These are phyloP conservation scores for Fusarium euwallaceae DNA, from an alignment of 2,329 filamentous ascomycete species.

Conservation along the genomic window DNA sequence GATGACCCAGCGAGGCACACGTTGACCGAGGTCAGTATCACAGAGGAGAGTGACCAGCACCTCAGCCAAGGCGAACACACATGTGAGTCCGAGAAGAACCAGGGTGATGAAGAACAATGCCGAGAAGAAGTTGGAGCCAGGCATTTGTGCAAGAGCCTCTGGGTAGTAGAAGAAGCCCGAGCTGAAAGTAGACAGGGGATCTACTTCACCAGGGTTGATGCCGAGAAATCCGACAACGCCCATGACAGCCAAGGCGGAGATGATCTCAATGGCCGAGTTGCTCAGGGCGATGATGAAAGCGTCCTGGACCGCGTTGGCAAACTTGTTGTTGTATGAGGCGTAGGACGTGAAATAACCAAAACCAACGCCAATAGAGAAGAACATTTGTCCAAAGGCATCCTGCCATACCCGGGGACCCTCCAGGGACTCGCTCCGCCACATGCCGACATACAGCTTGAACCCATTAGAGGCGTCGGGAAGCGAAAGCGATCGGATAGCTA, in stretches of 20 bases:
- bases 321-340: constrained; percentile 66
- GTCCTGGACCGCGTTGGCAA: constrained; percentile 66
- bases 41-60: constrained; percentile 55
- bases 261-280: constrained; percentile 66
- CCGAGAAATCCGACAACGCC: constrained; percentile 63
- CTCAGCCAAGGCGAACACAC: constrained; percentile 24
- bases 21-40: constrained; percentile 50
- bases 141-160: constrained; percentile 66
- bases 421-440: constrained; percentile 60
- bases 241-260: constrained; percentile 58
- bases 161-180: constrained; percentile 68
- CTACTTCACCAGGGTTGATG: constrained; percentile 48
- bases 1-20: constrained; percentile 55
- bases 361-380: constrained; percentile 60
- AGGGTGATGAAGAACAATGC: constrained; percentile 67
- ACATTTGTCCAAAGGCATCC: constrained; percentile 63
- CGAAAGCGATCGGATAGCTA: constrained; percentile 63
- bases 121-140: constrained; percentile 67
- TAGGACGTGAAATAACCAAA: constrained; percentile 69
- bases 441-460: constrained; percentile 56
- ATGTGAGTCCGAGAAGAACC: constrained; percentile 66
- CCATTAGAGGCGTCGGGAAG: constrained; percentile 65
- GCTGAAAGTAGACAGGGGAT: constrained; percentile 60
- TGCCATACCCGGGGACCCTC: constrained; percentile 57
- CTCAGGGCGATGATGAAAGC: constrained; percentile 65